Conservation (phyloP, 2,329 filamentous ascomycete species). For the Fusarium paranaense region DNA sequence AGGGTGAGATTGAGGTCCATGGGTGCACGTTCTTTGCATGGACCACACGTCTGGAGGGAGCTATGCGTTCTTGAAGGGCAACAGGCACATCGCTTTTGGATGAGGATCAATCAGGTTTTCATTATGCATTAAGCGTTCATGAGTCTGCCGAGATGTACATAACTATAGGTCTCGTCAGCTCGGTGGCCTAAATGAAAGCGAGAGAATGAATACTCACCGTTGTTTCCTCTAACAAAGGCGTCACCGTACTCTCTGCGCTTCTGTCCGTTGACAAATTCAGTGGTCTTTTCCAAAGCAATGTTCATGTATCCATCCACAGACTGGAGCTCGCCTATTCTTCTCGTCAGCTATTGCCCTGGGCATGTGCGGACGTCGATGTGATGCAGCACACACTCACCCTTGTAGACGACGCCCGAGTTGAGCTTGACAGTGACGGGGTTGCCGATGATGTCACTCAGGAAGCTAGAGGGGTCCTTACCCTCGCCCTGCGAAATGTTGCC, state of each 20-base stretch:
- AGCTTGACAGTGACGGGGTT: conserved; percentile 95
- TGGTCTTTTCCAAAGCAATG: conserved; percentile 95
- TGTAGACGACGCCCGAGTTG: conserved; percentile 98
- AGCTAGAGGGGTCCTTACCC: conserved; percentile 92
- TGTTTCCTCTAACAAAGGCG: conserved; percentile 96
- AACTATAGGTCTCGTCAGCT: conserved; percentile 56
- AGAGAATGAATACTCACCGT: conserved; percentile 70
- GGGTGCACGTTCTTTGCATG: conserved; percentile 73
- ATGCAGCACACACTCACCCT: conserved; percentile 69
- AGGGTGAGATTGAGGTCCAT: conserved; percentile 73
- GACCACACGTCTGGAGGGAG: conserved; percentile 59
- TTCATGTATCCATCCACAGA: conserved; percentile 99
- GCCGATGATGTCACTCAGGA: conserved; percentile 94
- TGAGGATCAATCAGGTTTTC: conserved; percentile 27
- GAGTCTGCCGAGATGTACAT: conserved; percentile 78
- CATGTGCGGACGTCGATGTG: conserved; percentile 1
- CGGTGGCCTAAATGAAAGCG: neutral
- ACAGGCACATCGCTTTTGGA: neutral
- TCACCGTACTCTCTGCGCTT: conserved; percentile 89
- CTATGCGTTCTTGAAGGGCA: neutral
- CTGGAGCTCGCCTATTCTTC: conserved; percentile 82
- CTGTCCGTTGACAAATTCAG: conserved; percentile 88
- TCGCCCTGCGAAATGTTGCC: conserved; percentile 71
- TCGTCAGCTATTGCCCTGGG: conserved; percentile 12
- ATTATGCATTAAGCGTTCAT: conserved; percentile 44